Evolutionary conservation across 192 early-diverging fungal genomes (phyloP).

Genomic region (Coemansia sp.): DNA sequence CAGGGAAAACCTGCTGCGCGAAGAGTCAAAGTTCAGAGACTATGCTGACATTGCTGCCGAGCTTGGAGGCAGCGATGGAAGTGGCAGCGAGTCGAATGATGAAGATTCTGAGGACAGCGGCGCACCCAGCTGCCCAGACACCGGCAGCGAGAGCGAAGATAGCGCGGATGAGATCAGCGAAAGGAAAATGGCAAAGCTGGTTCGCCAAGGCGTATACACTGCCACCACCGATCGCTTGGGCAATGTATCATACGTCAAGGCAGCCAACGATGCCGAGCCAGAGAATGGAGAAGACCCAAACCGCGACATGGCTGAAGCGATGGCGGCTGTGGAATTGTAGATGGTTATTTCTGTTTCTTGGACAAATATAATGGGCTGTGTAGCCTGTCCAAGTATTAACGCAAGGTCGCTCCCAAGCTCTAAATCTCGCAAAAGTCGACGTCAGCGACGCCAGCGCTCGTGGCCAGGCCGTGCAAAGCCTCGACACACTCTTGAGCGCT

Average conservation of each 20-base stretch:
- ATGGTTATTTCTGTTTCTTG: background rate
- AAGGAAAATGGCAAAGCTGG: slow-evolving; percentile 27
- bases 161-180: slow-evolving; percentile 16
- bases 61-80: background rate
- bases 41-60: slow-evolving; percentile 11
- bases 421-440: slow-evolving; percentile 9
- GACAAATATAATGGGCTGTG: background rate
- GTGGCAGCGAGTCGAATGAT: background rate
- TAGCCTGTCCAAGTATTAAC: too few relatives aligned
- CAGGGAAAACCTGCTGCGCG: slow-evolving; percentile 55
- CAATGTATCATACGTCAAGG: slow-evolving; percentile 32
- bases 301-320: slow-evolving; percentile 2
- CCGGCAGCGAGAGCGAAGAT: slow-evolving; percentile 14
- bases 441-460: background rate
- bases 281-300: background rate
- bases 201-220: slow-evolving; percentile 28
- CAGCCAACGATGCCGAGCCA: background rate
- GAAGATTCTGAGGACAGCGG: background rate
- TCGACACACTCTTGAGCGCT: slow-evolving; percentile 45
- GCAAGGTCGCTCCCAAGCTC: too few relatives aligned
- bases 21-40: slow-evolving; percentile 23
- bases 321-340: background rate
- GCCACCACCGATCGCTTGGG: slow-evolving; percentile 35
- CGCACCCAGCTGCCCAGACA: too few relatives aligned
- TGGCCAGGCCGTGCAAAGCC: slow-evolving; percentile 24